phyloP scores from a whole-genome alignment of 2,329 filamentous ascomycete genomes.

The Fusarium protoensiforme region DNA sequence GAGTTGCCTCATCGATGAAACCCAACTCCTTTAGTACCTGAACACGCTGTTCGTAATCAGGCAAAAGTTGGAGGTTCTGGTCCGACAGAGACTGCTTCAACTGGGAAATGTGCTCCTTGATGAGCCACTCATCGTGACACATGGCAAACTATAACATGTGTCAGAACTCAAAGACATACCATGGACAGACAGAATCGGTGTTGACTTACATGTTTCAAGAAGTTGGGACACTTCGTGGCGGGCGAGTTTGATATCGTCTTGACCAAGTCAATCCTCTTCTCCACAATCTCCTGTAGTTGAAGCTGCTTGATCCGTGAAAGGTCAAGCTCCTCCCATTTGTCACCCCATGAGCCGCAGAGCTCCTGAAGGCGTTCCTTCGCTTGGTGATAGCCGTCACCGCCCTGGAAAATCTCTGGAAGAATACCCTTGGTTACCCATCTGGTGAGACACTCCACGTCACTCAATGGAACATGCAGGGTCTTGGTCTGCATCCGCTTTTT shows the following conservation, averaged over 20 bases:
- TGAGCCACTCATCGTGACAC: slow-evolving; percentile 96
- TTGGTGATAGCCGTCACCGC: slow-evolving; percentile 58
- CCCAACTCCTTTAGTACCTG: slow-evolving; percentile 90
- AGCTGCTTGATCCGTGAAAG: slow-evolving; percentile 86
- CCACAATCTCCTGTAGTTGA: slow-evolving; percentile 80
- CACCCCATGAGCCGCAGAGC: slow-evolving; percentile 79
- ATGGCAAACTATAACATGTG: slow-evolving; percentile 81
- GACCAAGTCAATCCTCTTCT: slow-evolving; percentile 74
- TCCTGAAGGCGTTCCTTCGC: slow-evolving; percentile 77
- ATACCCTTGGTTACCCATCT: slow-evolving; percentile 71
- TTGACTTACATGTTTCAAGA: slow-evolving; percentile 86
- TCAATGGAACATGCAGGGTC: slow-evolving; percentile 75
- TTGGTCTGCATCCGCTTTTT: slow-evolving; percentile 76
- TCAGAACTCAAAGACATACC: slow-evolving; percentile 36
- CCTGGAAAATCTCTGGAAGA: slow-evolving; percentile 67
- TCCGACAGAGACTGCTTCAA: slow-evolving; percentile 92
- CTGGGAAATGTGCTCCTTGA: slow-evolving; percentile 91
- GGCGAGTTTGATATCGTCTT: slow-evolving; percentile 71
- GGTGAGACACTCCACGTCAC: slow-evolving; percentile 87
- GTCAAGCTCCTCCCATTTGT: slow-evolving; percentile 86
- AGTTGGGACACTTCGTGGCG: slow-evolving; percentile 77
- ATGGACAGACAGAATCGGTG: not conserved
- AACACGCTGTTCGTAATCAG: slow-evolving; percentile 96
- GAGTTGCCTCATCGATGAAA: slow-evolving; percentile 87
- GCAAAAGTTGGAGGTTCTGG: slow-evolving; percentile 93